Base-by-base conservation (phyloP, 2,329 filamentous ascomycete genomes). In the Fusarium sororula region DNA sequence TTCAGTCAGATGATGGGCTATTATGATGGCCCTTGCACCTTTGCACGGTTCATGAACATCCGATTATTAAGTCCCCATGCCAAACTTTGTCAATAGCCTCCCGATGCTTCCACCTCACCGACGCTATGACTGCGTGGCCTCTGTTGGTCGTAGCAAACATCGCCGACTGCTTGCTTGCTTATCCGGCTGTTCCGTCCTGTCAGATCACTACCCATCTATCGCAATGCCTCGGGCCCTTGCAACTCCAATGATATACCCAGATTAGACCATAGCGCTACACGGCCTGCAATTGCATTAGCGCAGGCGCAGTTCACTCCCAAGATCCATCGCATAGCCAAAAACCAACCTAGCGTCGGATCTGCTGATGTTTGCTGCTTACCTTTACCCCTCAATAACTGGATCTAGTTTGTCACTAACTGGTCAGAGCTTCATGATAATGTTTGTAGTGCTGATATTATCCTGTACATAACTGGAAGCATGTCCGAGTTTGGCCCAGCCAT, bases 21-120 rank as follows among this genome's bases (percentile, higher is more conserved):
- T 1, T 0, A 4, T 1, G 2, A 26, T 37, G 6, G 7, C 6
- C 17, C n/a, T 15, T 12, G 6, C n/a, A 6, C 3, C 2, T 17
- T 6, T 54, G 5, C 9, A 7, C 6, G 11, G n/a, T 37, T 17
- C 14, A 3, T 22, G n/a, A 26, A 22, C 3, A 17, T 3, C 18
- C 13, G 2, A 18, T 39, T 22, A 15, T 2, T 6, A 28, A 38
- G 14, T 5, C 2, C 7, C 4, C 0, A 28, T 5, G 3, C 20
- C 24, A 28, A 22, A 6, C 7, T 7, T 26, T 15, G 3, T 38
- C 50, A 6, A 28, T 13, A 10, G 24, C 4, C 18, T 38, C 7
- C 24, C 24, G 32, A 13, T n/a, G 35, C 51, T n/a, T 41, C 20
- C 11, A 15, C 3, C 9, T 37, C 7, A 20, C 32, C 32, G n/a